Percentiles rank a stretch among this genome's conserved stretches.
phyloP scores from a whole-genome alignment of 2,329 filamentous ascomycete genomes.

The Amphichorda felina region DNA sequence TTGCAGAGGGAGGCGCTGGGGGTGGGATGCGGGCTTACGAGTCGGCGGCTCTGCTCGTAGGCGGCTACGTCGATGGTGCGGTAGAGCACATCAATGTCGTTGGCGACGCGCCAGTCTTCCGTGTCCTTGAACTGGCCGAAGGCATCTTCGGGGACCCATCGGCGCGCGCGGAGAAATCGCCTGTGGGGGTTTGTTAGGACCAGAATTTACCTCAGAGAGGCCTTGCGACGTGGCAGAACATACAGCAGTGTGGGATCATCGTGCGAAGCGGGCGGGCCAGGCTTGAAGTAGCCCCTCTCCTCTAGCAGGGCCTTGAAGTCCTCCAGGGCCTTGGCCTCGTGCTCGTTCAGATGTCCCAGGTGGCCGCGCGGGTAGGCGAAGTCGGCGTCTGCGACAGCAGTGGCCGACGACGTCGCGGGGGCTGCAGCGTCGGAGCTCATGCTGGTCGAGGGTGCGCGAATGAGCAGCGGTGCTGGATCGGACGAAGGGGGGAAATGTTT shows the following conservation, averaged over 20 bases:
- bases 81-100: conserved; percentile 69
- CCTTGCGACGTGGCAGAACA: too few species aligned
- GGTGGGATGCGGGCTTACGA: conserved; percentile 40
- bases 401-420: conserved; percentile 3
- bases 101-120: conserved; percentile 74
- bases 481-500: not conserved
- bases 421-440: not conserved
- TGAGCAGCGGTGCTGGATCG: not conserved
- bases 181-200: conserved; percentile 35
- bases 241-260: conserved; percentile 65
- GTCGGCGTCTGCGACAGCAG: conserved; percentile 17
- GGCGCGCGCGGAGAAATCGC: conserved; percentile 75
- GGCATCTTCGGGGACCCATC: conserved; percentile 68
- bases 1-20: not conserved
- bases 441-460: not conserved
- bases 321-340: conserved; percentile 54
- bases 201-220: too few species aligned
- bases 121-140: conserved; percentile 78
- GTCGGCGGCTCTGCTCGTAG: conserved; percentile 66
- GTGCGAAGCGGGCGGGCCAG: conserved; percentile 47
- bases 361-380: conserved; percentile 64
- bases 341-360: conserved; percentile 59
- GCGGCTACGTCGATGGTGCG: conserved; percentile 75
- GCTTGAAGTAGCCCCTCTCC: conserved; percentile 52
- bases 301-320: conserved; percentile 61